These are phyloP conservation scores for Hexamita inflata DNA, from an alignment of 208 protist genomes.

Conservation along the genomic window DNA sequence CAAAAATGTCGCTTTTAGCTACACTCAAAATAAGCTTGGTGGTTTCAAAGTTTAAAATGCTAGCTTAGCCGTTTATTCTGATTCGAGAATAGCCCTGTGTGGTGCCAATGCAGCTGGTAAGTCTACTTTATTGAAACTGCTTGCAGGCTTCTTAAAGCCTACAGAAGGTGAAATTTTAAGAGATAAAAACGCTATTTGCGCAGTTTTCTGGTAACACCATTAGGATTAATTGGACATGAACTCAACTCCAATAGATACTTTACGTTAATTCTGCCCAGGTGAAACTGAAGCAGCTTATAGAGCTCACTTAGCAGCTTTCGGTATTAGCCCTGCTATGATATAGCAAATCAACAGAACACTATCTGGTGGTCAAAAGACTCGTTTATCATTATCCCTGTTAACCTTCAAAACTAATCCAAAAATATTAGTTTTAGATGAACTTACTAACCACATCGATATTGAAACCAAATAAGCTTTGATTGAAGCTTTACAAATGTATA, in stretches of 20 bases:
- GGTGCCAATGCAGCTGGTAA: constrained; percentile 42
- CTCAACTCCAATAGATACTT: constrained; percentile 66
- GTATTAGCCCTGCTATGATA: constrained; percentile 57
- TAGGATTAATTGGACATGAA: constrained; percentile 68
- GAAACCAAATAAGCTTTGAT: constrained; percentile 47
- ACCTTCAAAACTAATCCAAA: constrained; percentile 63
- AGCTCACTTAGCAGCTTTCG: constrained; percentile 69
- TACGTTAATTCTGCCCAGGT: constrained; percentile 61
- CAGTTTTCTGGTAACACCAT: constrained; percentile 74
- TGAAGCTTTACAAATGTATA: constrained; percentile 14
- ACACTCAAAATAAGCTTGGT: neutral
- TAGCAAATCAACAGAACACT: constrained; percentile 60
- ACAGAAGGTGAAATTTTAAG: constrained; percentile 28
- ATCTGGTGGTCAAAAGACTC: constrained; percentile 72
- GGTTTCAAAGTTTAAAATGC: constrained; percentile 5
- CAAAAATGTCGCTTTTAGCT: constrained; percentile 9
- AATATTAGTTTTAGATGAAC: constrained; percentile 78
- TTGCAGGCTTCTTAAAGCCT: constrained; percentile 35
- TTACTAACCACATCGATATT: constrained; percentile 73
- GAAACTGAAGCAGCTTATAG: constrained; percentile 62
- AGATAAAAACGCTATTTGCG: constrained; percentile 48
- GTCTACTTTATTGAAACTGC: constrained; percentile 51
- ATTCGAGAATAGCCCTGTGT: constrained; percentile 13
- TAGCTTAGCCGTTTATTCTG: neutral
- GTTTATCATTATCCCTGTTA: constrained; percentile 71